Evolutionary conservation across 176 grass and related monocot species (phyloP), one percentile per base, ranked within the genome.

Genomic region (Triticum monococcum): DNA sequence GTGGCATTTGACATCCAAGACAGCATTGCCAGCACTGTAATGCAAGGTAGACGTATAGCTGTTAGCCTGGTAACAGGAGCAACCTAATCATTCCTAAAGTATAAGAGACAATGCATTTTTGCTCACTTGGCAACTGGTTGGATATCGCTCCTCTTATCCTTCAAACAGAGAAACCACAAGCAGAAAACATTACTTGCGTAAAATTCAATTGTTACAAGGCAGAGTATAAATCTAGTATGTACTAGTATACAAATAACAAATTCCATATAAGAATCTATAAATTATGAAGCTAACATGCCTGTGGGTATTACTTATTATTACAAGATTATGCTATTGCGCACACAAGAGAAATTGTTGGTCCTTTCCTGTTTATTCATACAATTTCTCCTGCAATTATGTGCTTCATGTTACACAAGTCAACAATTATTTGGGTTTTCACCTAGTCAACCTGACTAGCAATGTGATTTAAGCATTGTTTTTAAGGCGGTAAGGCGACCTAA

Each of bases 1-100:
- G 80, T 98, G 96, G 74, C 73, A 92, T 90, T 98, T 95, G 48
- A 92, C 88, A 89, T 93, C 88, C 77, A 92, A 81, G 65, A 91
- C 76, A 64, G 86, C 72, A 87, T 79, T 54, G 23, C 81, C 85
- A 80, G 84, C 40, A 82, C 91, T 97, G 70, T 38, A 91, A 83
- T 74, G 84, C 25, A 85, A 76, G 30, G 65, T 74, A 86, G 46
- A 5, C 2, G 54, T 60, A 46, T 77, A 66, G 77, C 28, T 75
- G 52, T 78, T 79, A 83, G 40, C 72, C 45, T 79, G 41, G 64
- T 69, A 83, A 35, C 65, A 79, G 72, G 73, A 83, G n/a, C 80
- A 72, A 81, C 9, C 59, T 50, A 80, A 79, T 66, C 65, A 65
- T 73, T 46, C 31, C 79, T 64, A 41, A 63, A 24, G 52, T 68